phyloP scores from a whole-genome alignment of 2,329 filamentous ascomycete genomes.

The Thermoascus crustaceus region DNA sequence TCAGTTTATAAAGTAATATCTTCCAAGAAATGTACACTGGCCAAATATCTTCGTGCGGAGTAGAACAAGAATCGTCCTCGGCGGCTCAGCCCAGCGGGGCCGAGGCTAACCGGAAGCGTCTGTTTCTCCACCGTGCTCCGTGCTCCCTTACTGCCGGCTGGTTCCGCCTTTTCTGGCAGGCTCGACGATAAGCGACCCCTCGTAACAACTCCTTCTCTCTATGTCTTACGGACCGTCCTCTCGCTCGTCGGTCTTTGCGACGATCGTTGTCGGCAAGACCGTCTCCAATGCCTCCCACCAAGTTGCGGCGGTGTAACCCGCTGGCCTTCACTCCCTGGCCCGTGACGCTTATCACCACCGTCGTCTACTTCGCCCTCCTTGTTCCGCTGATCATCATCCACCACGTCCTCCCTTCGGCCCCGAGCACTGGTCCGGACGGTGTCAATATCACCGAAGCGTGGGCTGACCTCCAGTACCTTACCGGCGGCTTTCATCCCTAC shows the following conservation, averaged over 20 bases:
- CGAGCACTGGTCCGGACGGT: conserved; percentile 51
- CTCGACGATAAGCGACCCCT: no score
- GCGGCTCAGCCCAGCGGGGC: no score
- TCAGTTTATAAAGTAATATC: no score
- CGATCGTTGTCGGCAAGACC: conserved; percentile 3
- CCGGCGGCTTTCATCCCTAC: conserved; percentile 72
- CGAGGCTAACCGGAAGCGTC: no score
- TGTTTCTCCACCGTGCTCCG: no score
- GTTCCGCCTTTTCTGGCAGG: no score
- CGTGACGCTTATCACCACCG: conserved; percentile 70
- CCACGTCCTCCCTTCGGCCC: conserved; percentile 63
- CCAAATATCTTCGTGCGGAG: no score
- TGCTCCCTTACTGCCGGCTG: no score
- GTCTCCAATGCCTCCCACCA: conserved; percentile 24
- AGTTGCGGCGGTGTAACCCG: conserved; percentile 30
- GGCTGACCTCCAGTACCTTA: conserved; percentile 70
- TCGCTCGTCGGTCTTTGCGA: neutral
- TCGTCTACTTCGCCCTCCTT: conserved; percentile 70
- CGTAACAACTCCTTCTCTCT: no score
- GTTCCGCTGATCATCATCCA: conserved; percentile 66
- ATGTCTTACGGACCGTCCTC: no score
- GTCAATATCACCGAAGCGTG: conserved; percentile 80
- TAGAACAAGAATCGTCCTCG: no score
- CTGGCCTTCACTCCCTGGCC: conserved; percentile 71
- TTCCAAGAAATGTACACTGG: no score